Base-by-base conservation (phyloP, 345 rosid genomes). In the Isatis tinctoria region DNA sequence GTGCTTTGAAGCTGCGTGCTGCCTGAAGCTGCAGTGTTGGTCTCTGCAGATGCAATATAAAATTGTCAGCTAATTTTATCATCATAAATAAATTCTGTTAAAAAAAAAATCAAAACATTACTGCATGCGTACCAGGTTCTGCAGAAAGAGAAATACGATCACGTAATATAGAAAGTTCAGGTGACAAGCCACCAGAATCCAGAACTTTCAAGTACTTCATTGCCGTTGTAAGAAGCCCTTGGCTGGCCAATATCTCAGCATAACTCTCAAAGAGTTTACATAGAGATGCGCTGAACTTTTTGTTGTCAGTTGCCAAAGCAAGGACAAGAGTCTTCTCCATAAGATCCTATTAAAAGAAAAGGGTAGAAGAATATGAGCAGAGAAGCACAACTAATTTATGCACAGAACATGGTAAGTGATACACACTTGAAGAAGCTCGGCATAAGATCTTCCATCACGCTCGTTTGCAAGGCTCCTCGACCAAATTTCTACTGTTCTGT, bases 281-380 rank as follows among this genome's bases (percentile, higher is more conserved):
- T 20, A 96, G 79, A 62, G 98, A 85, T 77, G 95, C 85, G 73
- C 98, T 90, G 74, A 96, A 92, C 76, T 74, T 85, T 84, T 88
- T 92, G 83, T 96, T 92, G 18, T 97, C 97, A 60, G 89, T 89
- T 67, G 98, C 99, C 86, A 96, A 83, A 70, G 95, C 95, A 81
- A 96, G 88, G 52, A 89, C 98, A 40, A 92, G 92, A 45, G 99
- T 96, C 85, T 96, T 96, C 83, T 96, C 99, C 99, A 92, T 96
- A 80, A 96, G 84, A 79, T 96, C 99, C 99, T 96, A 82, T 33
- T 39, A 74, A 57, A 79, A 69, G 68, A 66, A 24, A 75, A 77
- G 13, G 16, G 63, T 62, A 48, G 43, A 56, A 28, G 35, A 53
- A 53, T 61, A 81, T 60, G 27, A 65, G 30, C 48, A 44, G 47